Percentiles rank a stretch among this genome's conserved stretches.
phyloP scores from a whole-genome alignment of 345 rosid species.

The Cardamine chenopodiifolia region DNA sequence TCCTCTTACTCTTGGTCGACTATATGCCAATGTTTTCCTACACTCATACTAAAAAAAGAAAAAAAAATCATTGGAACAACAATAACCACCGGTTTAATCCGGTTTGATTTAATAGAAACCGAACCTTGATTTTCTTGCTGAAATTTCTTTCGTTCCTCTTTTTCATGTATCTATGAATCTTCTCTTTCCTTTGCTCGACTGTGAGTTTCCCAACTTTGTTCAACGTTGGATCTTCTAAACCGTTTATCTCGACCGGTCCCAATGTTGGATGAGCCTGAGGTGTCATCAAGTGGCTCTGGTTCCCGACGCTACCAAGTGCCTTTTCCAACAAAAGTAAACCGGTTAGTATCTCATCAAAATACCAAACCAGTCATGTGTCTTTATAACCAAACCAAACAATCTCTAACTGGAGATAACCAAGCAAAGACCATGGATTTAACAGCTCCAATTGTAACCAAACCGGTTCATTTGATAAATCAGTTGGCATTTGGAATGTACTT shows the following conservation, averaged over 20 bases:
- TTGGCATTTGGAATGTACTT: background rate
- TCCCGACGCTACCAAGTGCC: conserved; percentile 53
- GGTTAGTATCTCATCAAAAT: conserved; percentile 23
- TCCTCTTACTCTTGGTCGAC: conserved; percentile 91
- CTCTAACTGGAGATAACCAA: background rate
- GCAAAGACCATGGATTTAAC: background rate
- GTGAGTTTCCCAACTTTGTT: conserved; percentile 79
- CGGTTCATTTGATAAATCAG: background rate
- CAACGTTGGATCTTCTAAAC: conserved; percentile 72
- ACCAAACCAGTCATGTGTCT: background rate
- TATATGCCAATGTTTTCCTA: conserved; percentile 90
- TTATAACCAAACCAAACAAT: background rate
- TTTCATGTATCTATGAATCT: conserved; percentile 90
- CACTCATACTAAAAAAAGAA: conserved; percentile 68
- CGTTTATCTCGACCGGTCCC: conserved; percentile 61
- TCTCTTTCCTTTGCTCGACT: conserved; percentile 87
- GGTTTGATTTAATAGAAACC: conserved; percentile 1
- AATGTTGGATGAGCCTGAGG: conserved; percentile 48
- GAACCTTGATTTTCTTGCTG: conserved; percentile 96
- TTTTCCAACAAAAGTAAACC: conserved; percentile 34
- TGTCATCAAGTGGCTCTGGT: conserved; percentile 39
- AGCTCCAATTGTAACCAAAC: background rate
- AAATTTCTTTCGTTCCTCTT: conserved; percentile 93
- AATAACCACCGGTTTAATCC: conserved; percentile 3
- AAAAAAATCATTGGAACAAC: background rate